These are phyloP conservation scores for Thraustotheca clavata DNA, from an alignment of 352 stramenopile genomes.

Conservation along the genomic window DNA sequence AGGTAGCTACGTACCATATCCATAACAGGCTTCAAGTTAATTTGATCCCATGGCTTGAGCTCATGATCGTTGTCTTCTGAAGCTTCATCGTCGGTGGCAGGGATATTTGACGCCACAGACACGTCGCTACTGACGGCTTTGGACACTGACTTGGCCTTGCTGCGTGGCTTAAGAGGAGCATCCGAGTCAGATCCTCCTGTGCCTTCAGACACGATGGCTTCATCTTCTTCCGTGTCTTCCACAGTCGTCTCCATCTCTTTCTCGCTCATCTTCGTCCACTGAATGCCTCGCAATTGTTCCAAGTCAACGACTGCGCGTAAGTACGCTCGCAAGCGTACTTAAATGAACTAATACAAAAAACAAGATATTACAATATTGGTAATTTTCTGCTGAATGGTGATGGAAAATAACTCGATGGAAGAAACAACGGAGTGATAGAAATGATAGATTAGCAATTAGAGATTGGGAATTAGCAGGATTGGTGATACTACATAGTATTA, in stretches of 20 bases:
- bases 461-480: too few relatives aligned
- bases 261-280: background rate
- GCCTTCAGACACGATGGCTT: background rate
- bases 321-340: too few relatives aligned
- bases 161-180: constrained; percentile 12
- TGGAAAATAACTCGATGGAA: too few relatives aligned
- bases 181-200: constrained; percentile 22
- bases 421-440: too few relatives aligned
- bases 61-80: constrained; percentile 77
- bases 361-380: too few relatives aligned
- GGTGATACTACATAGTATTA: too few relatives aligned
- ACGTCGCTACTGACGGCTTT: constrained; percentile 11
- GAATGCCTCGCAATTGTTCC: constrained; percentile 12
- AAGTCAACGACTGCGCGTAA: too few relatives aligned
- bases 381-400: too few relatives aligned
- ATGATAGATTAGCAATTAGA: too few relatives aligned
- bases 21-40: constrained; percentile 75
- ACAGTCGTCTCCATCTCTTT: constrained; percentile 12
- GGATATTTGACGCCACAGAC: constrained; percentile 7
- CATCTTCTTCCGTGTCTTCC: constrained; percentile 14
- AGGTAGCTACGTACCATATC: constrained; percentile 40
- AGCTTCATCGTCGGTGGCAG: constrained; percentile 60
- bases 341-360: too few relatives aligned
- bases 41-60: constrained; percentile 64
- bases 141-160: constrained; percentile 30